A percentile compares a stretch with the other conserved stretches of the same genome.
phyloP scores from a whole-genome alignment of 2,329 filamentous ascomycete species.

The Hymenoscyphus albidus region DNA sequence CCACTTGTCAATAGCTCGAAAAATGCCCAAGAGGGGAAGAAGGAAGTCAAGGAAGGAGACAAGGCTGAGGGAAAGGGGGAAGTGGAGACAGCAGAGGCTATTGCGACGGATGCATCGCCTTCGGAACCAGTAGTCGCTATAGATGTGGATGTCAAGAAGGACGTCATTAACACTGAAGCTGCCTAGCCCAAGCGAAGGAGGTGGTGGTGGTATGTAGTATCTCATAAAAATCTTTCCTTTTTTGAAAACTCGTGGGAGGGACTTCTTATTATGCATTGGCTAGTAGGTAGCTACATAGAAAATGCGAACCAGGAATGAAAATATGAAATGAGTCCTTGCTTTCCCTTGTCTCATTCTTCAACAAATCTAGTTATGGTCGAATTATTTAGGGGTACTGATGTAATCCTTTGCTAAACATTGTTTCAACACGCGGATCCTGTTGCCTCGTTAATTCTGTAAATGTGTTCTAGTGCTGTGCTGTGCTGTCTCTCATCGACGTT shows the following conservation, averaged over 20 bases:
- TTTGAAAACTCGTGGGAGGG: neutral
- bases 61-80: neutral
- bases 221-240: neutral
- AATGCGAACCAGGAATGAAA: neutral
- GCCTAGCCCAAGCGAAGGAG: neutral
- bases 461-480: no score
- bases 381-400: no score
- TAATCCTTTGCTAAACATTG: no score
- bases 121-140: neutral
- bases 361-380: no score
- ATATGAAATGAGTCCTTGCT: neutral
- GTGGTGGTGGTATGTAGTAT: neutral
- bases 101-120: neutral
- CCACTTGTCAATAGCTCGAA: conserved; percentile 63
- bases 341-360: no score
- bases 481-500: no score
- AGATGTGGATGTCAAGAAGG: neutral
- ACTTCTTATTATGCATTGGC: neutral
- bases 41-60: conserved; percentile 23
- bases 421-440: no score
- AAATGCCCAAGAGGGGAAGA: conserved; percentile 15
- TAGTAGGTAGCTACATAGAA: neutral
- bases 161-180: neutral
- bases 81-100: neutral
- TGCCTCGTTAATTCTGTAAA: no score